These are phyloP conservation scores for Globisporangium radiosum DNA, from an alignment of 352 stramenopile species.

Conservation along the genomic window DNA sequence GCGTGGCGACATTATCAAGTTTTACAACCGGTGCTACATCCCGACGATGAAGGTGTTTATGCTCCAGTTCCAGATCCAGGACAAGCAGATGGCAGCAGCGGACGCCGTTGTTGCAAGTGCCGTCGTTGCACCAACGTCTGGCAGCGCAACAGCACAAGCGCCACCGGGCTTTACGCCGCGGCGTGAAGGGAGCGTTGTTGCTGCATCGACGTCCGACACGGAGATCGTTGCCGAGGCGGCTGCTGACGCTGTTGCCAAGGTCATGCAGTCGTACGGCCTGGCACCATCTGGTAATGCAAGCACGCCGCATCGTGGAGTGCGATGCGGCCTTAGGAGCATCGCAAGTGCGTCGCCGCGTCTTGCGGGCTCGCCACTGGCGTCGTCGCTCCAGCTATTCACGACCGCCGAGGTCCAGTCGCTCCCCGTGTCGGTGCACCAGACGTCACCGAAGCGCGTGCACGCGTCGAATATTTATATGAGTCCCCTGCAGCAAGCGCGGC, in stretches of 20 bases:
- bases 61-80: conserved; percentile 81
- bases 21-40: conserved; percentile 85
- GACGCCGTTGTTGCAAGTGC: conserved; percentile 52
- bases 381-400: conserved; percentile 52
- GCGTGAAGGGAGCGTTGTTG: conserved; percentile 30
- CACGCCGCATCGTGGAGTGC: conserved; percentile 35
- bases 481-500: conserved; percentile 64
- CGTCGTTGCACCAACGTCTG: conserved; percentile 6
- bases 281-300: conserved; percentile 10
- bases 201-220: conserved; percentile 57
- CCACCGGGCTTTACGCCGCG: conserved; percentile 37
- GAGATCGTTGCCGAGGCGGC: conserved; percentile 78
- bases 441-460: conserved; percentile 73
- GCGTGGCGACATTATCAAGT: conserved; percentile 85
- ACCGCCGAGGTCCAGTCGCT: conserved; percentile 72
- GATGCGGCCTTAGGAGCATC: not conserved
- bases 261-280: conserved; percentile 36
- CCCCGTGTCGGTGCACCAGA: conserved; percentile 67
- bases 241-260: conserved; percentile 57
- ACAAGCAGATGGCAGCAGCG: conserved; percentile 72
- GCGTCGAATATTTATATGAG: conserved; percentile 85
- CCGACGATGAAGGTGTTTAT: conserved; percentile 81
- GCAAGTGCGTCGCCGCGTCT: conserved; percentile 22
- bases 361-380: conserved; percentile 36
- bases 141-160: conserved; percentile 8